A percentile compares a stretch with the other conserved stretches of the same genome.
Conservation (phyloP, 768 basidiomycete species). For the Mycena galopus region DNA sequence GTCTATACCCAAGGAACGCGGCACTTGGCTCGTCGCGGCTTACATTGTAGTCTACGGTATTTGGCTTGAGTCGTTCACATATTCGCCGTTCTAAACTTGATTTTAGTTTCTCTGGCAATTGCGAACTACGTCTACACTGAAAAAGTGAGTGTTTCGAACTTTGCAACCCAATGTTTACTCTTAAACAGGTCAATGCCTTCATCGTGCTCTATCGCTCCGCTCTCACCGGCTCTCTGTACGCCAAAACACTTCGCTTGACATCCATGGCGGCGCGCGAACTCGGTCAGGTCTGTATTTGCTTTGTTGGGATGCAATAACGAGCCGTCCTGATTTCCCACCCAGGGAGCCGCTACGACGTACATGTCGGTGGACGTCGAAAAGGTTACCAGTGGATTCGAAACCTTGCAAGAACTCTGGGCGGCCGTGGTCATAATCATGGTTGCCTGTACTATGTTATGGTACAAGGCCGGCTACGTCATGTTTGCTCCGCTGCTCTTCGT, state of each 20-base stretch:
- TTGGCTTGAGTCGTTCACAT: neutral
- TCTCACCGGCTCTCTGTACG: slow-evolving; percentile 25
- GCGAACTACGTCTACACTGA: slow-evolving; percentile 11
- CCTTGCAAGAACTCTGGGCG: slow-evolving; percentile 27
- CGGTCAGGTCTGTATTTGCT: slow-evolving; percentile 12
- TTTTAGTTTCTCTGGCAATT: slow-evolving; percentile 7
- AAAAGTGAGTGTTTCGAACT: neutral
- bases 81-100: neutral
- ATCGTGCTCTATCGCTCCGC: slow-evolving; percentile 30
- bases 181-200: slow-evolving; percentile 10
- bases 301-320: neutral
- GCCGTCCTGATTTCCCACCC: neutral
- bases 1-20: slow-evolving; percentile 24
- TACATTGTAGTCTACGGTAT: slow-evolving; percentile 25
- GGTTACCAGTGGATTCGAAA: slow-evolving; percentile 15
- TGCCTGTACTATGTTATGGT: slow-evolving; percentile 25
- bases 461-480: slow-evolving; percentile 28
- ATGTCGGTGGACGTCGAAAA: slow-evolving; percentile 34
- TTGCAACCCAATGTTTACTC: neutral
- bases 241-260: slow-evolving; percentile 17
- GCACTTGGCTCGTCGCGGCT: slow-evolving; percentile 4
- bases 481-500: slow-evolving; percentile 26
- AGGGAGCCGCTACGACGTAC: slow-evolving; percentile 29
- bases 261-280: slow-evolving; percentile 27
- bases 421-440: slow-evolving; percentile 21